Evolutionary conservation across 2,329 filamentous ascomycete species (phyloP), one percentile per base, ranked within the genome.

Genomic region (Penicillium brasilianum): DNA sequence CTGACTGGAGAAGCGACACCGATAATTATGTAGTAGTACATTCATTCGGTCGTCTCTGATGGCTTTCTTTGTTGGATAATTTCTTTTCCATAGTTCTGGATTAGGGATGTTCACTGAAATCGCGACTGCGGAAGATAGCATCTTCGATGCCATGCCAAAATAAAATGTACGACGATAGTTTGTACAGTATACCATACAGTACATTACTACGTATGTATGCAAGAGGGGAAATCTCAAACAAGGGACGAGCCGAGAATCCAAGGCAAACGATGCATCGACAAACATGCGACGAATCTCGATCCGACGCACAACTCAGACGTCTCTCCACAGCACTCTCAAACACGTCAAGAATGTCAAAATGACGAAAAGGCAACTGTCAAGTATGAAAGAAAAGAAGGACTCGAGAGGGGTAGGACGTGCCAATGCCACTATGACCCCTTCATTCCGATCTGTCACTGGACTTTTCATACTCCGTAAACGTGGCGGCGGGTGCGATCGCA

Each of bases 391-490:
- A 6, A 28, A 28, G 6, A 28, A 28, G 28, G 16, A 43, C 10
- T 43, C 25, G 22, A 25, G 44, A 49, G 25, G 43, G 44, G 44
- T 16, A 30, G 20, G 41, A 43, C 18, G 39, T 43, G n/a, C n/a
- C n/a, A n/a, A n/a, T n/a, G 41, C 41, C 44, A 48, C 16, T 39
- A 16, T 4, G 3, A 10, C 25, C 28, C 57, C 62, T 65, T 58
- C 64, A 66, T 66, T 66, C 64, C 60, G 63, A 66, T 65, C 58
- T 52, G 48, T 52, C 55, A 58, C 37, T 37, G 14, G 28, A 28
- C 44, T n/a, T 30, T 18, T 22, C 25, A 36, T 11, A 39, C 63
- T n/a, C n/a, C n/a, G n/a, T n/a, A n/a, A n/a, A 65, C 60, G 60
- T 66, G 62, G 62, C 54, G 41, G 34, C 25, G 55, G 43, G 50